phyloP scores from a whole-genome alignment of 768 basidiomycete species.

The Mycena maculata region DNA sequence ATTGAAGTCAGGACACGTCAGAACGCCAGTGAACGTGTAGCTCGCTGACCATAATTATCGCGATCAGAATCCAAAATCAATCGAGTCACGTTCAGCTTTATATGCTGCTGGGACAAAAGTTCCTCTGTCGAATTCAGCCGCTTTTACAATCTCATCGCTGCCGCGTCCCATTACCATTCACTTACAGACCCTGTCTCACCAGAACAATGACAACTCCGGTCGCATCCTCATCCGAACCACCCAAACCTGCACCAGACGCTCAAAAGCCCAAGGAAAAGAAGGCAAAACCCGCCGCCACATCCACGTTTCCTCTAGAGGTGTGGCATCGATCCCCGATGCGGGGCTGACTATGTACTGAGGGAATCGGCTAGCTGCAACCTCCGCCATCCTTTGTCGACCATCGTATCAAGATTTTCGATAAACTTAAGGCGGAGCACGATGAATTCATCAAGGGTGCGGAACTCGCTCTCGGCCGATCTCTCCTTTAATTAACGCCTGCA shows the following conservation, averaged over 20 bases:
- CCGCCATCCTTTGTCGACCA: conserved; percentile 89
- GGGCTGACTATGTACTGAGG: conserved; percentile 25
- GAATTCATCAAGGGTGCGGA: conserved; percentile 77
- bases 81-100: conserved; percentile 19
- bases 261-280: conserved; percentile 57
- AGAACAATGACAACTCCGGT: conserved; percentile 65
- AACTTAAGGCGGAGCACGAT: conserved; percentile 86
- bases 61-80: too few species aligned
- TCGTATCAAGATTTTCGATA: conserved; percentile 90
- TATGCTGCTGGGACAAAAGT: conserved; percentile 32
- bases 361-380: conserved; percentile 73
- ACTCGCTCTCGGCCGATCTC: background rate
- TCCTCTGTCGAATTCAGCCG: conserved; percentile 34
- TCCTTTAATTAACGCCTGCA: background rate
- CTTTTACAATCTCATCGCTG: conserved; percentile 47
- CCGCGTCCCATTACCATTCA: conserved; percentile 38
- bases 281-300: conserved; percentile 48
- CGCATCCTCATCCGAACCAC: conserved; percentile 66
- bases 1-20: conserved; percentile 4
- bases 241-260: conserved; percentile 50
- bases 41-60: background rate
- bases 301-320: conserved; percentile 76
- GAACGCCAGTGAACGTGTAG: conserved; percentile 4
- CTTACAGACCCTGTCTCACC: conserved; percentile 38
- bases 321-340: conserved; percentile 31